A percentile compares a stretch with the other conserved stretches of the same genome.
These are phyloP conservation scores for Pleodorina starrii DNA, from an alignment of 139 green algal species.

Conservation along the genomic window DNA sequence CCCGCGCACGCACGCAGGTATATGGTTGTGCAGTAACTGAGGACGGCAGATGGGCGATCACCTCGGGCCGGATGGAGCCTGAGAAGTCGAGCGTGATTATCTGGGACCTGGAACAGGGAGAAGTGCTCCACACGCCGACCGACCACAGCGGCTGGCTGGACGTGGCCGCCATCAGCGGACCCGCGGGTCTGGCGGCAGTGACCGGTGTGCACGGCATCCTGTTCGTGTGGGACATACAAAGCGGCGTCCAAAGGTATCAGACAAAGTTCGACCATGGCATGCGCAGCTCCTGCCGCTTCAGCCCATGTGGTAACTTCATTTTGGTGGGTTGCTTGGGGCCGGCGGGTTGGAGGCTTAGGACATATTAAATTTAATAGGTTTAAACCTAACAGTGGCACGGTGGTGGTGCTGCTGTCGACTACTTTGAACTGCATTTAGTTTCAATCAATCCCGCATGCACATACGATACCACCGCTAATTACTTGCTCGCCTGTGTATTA, in stretches of 20 bases:
- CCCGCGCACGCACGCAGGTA: too few species aligned
- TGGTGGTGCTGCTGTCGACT: neutral
- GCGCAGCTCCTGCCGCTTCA: neutral
- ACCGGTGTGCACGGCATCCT: neutral
- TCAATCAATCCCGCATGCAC: neutral
- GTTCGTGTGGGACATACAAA: neutral
- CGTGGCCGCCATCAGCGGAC: neutral
- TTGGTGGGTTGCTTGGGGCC: neutral
- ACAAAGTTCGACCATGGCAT: neutral
- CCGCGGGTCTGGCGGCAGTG: neutral
- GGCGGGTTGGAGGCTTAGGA: neutral
- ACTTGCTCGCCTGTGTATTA: too few species aligned
- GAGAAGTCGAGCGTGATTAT: neutral
- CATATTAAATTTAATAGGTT: neutral
- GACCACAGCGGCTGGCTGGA: neutral
- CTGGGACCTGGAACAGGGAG: neutral
- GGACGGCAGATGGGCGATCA: neutral
- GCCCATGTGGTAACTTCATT: neutral
- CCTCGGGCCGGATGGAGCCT: too few species aligned
- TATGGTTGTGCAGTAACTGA: neutral
- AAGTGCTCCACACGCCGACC: neutral
- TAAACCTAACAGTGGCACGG: neutral
- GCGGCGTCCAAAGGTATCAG: neutral
- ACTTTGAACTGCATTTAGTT: neutral
- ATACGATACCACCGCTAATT: neutral